phyloP scores from a whole-genome alignment of 768 basidiomycete species.

The Rubroboletus pulcherrimus region DNA sequence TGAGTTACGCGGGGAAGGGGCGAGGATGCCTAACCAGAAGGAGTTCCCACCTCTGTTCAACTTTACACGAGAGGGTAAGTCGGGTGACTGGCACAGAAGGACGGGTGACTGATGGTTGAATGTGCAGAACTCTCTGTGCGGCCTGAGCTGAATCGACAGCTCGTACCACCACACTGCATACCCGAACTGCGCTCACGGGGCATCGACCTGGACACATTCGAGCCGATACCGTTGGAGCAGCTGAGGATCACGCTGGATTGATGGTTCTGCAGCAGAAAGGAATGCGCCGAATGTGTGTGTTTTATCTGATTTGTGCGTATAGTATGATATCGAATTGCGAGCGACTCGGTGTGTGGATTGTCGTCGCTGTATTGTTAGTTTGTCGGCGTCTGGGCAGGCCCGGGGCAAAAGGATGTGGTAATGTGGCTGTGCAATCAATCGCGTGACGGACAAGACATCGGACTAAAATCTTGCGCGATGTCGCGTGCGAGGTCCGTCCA shows the following conservation, averaged over 20 bases:
- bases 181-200: constrained; percentile 80
- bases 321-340: constrained; percentile 35
- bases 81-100: background rate
- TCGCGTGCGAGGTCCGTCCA: constrained; percentile 30
- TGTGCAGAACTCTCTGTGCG: constrained; percentile 87
- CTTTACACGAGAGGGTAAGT: constrained; percentile 92
- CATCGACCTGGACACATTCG: constrained; percentile 86
- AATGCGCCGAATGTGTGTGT: constrained; percentile 15
- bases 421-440: constrained; percentile 19
- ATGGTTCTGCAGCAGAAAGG: constrained; percentile 34
- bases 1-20: constrained; percentile 85
- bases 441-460: background rate
- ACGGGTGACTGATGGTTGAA: constrained; percentile 4
- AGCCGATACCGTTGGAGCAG: constrained; percentile 96
- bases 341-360: constrained; percentile 21
- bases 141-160: constrained; percentile 87
- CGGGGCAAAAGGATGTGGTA: background rate
- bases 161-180: constrained; percentile 90
- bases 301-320: constrained; percentile 35
- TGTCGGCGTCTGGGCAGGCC: background rate
- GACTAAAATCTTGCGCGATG: constrained; percentile 28
- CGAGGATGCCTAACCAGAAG: constrained; percentile 95
- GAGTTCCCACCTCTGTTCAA: constrained; percentile 93
- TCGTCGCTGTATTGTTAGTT: constrained; percentile 30
- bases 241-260: constrained; percentile 91